These are phyloP conservation scores for Pythium insidiosum DNA, from an alignment of 352 stramenopile genomes.

Conservation along the genomic window DNA sequence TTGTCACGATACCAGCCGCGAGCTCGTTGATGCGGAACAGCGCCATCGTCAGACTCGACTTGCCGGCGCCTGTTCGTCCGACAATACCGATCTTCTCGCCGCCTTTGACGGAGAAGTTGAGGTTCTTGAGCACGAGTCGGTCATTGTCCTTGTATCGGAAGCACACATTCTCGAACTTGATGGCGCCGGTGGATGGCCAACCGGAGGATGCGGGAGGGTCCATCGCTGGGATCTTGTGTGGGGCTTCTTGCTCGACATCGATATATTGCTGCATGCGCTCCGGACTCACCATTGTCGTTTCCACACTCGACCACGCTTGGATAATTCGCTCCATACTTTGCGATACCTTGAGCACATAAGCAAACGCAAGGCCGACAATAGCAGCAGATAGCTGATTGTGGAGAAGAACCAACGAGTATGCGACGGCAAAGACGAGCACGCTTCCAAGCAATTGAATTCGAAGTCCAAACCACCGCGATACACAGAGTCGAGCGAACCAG, in stretches of 20 bases:
- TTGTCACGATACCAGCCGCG: too few relatives aligned
- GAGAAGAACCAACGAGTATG: constrained; percentile 31
- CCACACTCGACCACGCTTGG: constrained; percentile 25
- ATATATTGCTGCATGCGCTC: constrained; percentile 78
- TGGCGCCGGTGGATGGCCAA: too few relatives aligned
- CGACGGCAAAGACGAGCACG: constrained; percentile 71
- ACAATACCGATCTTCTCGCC: too few relatives aligned
- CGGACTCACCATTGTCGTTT: constrained; percentile 72
- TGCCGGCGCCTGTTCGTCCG: too few relatives aligned
- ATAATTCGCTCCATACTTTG: constrained; percentile 65
- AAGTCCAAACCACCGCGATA: constrained; percentile 39
- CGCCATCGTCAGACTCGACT: too few relatives aligned
- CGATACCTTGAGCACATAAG: constrained; percentile 73
- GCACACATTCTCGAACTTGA: too few relatives aligned
- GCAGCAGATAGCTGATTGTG: constrained; percentile 30
- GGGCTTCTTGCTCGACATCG: constrained; percentile 20
- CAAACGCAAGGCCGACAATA: constrained; percentile 70
- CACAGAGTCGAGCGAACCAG: constrained; percentile 25
- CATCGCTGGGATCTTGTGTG: constrained; percentile 2
- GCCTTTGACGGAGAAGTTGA: too few relatives aligned
- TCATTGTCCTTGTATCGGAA: too few relatives aligned
- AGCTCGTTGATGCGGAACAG: too few relatives aligned
- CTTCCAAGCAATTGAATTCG: constrained; percentile 74
- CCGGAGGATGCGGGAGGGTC: too few relatives aligned
- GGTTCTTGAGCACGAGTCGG: too few relatives aligned